Evolutionary conservation across 257 asterid genomes (phyloP), one percentile per base, ranked within the genome.

Genomic region (Salvia splendens): DNA sequence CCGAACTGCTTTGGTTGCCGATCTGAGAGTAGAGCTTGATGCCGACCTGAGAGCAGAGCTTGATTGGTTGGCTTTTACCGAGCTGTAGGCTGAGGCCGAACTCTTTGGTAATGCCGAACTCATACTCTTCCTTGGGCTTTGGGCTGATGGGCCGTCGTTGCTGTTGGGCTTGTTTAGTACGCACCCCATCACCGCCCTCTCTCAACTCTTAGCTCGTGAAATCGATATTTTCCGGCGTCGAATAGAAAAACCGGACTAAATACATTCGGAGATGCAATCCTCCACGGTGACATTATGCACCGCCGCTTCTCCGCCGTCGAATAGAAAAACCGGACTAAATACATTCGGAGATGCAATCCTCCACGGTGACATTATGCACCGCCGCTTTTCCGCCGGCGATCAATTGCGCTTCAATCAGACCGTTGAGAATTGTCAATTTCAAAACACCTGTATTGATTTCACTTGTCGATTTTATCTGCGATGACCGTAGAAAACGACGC

Each of bases 331-430:
- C 14, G 57, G 65, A 17, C 20, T 17, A 54, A 36, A 55, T 6
- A 1, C 4, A 5, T 12, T 40, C 47, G 69, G 45, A 61, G 66
- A 80, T 80, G 84, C 68, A 24, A 12, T 57, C 62, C 28, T 41
- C 72, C 33, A 33, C 59, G 15, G 36, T 38, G 14, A 40, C 78
- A 47, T 60, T 61, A 15, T 75, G 74, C 58, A 59, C 70, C 55
- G 0, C 64, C 41, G 20, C 56, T 20, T 50, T 67, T 53, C 64
- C 70, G 5, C 72, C 73, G 20, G 57, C 12, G 3, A 46, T 56
- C 24, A 69, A 14, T 47, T 59, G 43, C 32, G 20, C 65, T 60
- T 36, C 75, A 14, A 42, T 40, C 36, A 69, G 68, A 56, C 47
- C 72, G 51, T 46, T 6, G 68, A 49, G 32, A 28, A 35, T 8